Percentiles rank a stretch among this genome's conserved stretches.
phyloP scores from a whole-genome alignment of 306 rosid genomes.

The Gleditsia sinensis region DNA sequence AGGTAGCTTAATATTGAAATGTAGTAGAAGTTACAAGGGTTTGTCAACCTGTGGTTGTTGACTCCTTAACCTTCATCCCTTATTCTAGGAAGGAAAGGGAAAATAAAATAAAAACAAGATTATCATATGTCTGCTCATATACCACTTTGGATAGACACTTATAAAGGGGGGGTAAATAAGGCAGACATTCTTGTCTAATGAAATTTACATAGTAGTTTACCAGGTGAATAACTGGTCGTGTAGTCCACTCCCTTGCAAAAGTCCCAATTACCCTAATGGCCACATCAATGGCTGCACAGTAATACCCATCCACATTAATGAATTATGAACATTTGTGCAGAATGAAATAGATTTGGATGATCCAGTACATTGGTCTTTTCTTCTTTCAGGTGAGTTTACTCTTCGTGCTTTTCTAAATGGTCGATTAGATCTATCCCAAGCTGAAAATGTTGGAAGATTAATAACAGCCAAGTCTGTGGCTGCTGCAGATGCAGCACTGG shows the following conservation, averaged over 20 bases:
- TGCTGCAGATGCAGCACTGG: conserved; percentile 95
- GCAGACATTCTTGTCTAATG: background rate
- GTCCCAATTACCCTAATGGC: background rate
- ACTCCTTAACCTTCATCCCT: background rate
- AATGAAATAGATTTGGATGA: background rate
- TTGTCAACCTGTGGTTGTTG: background rate
- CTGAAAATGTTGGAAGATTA: conserved; percentile 78
- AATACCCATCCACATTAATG: background rate
- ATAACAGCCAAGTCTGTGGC: conserved; percentile 77
- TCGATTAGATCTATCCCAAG: conserved; percentile 90
- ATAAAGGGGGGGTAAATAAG: background rate
- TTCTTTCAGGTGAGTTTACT: conserved; percentile 80
- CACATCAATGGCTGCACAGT: background rate
- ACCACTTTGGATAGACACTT: background rate
- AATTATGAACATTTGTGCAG: background rate
- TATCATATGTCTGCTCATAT: background rate
- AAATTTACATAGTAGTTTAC: background rate
- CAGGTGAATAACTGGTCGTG: no score
- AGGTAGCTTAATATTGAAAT: background rate
- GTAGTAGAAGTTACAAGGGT: background rate
- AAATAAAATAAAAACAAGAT: background rate
- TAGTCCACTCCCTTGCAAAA: background rate
- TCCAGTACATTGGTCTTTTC: conserved; percentile 4
- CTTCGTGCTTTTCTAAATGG: conserved; percentile 97
- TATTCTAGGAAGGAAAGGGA: background rate